Base-by-base conservation (phyloP, 2,329 filamentous ascomycete species). In the Botrytis paeoniae region DNA sequence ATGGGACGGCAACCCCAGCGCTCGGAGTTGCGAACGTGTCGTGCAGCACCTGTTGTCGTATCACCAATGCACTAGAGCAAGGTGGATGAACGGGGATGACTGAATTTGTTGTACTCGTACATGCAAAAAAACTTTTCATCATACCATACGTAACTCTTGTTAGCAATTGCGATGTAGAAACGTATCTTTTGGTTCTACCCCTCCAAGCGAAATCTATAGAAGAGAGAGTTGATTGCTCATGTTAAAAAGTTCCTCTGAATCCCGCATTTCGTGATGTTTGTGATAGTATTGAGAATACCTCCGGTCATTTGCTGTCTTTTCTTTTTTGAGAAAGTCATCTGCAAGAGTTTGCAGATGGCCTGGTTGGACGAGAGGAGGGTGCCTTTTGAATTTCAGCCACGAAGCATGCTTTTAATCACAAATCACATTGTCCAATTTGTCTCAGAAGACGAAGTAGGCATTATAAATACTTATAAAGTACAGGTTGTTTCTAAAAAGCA, bases 41-140 rank as follows among this genome's bases (percentile, higher is more conserved):
- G 69, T 71, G 69, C 69, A 71, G 57, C 59, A 68, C 54, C 63
- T 60, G 70, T 72, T 72, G 51, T 72, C 32, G 70, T 72, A 60
- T 68, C 51, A 72, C 70, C 62, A 25, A 60, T 57, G 45, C 32
- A 54, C 45, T 35, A 39, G 3, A 68, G 48, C 35, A 39, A 62
- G 22, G 22, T 57, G 48, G 48, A 68, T 54, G 64, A 54, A 54
- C 57, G 48, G 35, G 45, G 64, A 12, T 9, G 62, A 51, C 7
- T 37, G 41, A 32, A 65, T 48, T 48, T 12, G 35, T 57, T 68
- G 35, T 51, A 32, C 65, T 65, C 37, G 48, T 43, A 68, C 35
- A 41, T 32, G 45, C 18, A 22, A 41, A 18, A 32, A 41, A 16
- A n/a, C 0, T 12, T 12, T 39, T 57, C 25, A 25, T 41, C 37